Evolutionary conservation across 1,284 basidiomycete genomes (phyloP).

Genomic region (Austroboletus niveus): DNA sequence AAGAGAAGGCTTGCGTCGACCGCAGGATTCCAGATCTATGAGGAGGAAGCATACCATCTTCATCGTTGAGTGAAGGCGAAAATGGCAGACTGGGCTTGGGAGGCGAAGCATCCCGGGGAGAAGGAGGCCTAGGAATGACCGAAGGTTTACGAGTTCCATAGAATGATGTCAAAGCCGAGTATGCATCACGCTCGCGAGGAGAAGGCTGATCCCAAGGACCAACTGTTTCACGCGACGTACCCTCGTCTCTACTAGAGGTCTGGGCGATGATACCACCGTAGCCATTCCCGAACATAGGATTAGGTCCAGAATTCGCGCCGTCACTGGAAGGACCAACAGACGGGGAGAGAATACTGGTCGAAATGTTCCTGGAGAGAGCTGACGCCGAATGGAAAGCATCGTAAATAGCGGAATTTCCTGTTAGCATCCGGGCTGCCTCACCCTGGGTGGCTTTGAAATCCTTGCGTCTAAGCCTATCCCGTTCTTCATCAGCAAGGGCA

Average conservation of each 20-base stretch:
- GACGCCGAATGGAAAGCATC: constrained; percentile 75
- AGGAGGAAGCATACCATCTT: constrained; percentile 37
- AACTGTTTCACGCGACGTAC: constrained; percentile 18
- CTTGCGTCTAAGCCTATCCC: constrained; percentile 53
- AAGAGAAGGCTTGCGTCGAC: constrained; percentile 26
- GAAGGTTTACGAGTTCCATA: constrained; percentile 29
- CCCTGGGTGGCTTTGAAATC: constrained; percentile 37
- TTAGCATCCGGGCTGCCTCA: constrained; percentile 38
- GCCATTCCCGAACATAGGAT: constrained; percentile 24
- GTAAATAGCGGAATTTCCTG: constrained; percentile 51
- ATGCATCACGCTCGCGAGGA: constrained; percentile 32
- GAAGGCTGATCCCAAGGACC: constrained; percentile 35
- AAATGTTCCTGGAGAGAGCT: constrained; percentile 30
- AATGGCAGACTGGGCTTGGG: constrained; percentile 23
- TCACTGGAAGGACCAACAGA: constrained; percentile 20
- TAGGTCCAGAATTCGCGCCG: constrained; percentile 15
- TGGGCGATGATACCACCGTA: constrained; percentile 30
- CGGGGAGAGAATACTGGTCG: constrained; percentile 22
- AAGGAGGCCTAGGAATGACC: constrained; percentile 24
- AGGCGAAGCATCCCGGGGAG: constrained; percentile 28
- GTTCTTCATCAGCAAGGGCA: constrained; percentile 59
- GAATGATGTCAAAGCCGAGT: constrained; percentile 25
- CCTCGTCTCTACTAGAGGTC: constrained; percentile 26
- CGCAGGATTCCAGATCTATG: constrained; percentile 38
- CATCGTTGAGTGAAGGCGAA: constrained; percentile 24